Evolutionary conservation across 2,329 filamentous ascomycete genomes (phyloP).

Genomic region (Exophiala xenobiotica): DNA sequence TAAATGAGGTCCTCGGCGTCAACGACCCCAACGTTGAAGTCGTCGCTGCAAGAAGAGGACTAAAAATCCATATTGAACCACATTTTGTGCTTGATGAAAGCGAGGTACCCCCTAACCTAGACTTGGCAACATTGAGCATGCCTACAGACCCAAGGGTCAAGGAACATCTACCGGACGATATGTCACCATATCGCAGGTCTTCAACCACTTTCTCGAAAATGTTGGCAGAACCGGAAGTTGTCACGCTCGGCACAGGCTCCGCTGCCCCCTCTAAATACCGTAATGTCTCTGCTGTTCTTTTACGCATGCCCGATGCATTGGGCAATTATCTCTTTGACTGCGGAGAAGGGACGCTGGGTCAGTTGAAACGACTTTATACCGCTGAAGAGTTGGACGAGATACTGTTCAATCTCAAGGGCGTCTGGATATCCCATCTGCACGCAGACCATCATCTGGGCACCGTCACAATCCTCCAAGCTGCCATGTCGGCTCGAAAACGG

Average conservation of each 20-base stretch:
- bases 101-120: constrained; percentile 33
- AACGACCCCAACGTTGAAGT: constrained; percentile 18
- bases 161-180: constrained; percentile 27
- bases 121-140: constrained; percentile 27
- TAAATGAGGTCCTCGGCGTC: neutral
- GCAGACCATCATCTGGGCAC: constrained; percentile 94
- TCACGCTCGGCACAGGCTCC: constrained; percentile 87
- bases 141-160: constrained; percentile 33
- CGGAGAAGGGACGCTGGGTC: constrained; percentile 88
- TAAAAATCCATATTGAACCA: constrained; percentile 48
- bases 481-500: constrained; percentile 6
- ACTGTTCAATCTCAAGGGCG: constrained; percentile 72
- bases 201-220: constrained; percentile 61
- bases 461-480: constrained; percentile 62
- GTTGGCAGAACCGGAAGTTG: constrained; percentile 74
- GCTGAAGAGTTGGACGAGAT: constrained; percentile 65
- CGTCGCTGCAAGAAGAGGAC: constrained; percentile 41
- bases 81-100: constrained; percentile 39
- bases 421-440: constrained; percentile 95
- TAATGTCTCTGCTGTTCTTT: constrained; percentile 85
- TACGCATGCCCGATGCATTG: constrained; percentile 72
- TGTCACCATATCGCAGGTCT: constrained; percentile 2
- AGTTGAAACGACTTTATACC: constrained; percentile 72
- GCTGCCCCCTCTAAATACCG: constrained; percentile 88
- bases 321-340: constrained; percentile 91